Percentiles rank a stretch among this genome's conserved stretches.
These are phyloP conservation scores for Lotus japonicus DNA, from an alignment of 306 rosid species.

Conservation along the genomic window DNA sequence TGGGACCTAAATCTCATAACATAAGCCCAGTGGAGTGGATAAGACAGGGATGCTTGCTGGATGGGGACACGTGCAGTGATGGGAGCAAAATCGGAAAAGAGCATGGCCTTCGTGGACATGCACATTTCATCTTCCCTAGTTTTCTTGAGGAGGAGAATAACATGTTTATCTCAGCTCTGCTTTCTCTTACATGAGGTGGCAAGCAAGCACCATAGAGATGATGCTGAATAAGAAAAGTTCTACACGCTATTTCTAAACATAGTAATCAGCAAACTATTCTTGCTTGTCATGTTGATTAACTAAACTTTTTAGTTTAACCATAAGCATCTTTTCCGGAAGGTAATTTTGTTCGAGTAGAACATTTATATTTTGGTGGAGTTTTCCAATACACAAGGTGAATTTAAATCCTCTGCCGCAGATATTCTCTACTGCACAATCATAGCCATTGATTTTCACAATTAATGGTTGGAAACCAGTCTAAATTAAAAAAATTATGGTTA, in stretches of 20 bases:
- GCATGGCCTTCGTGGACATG: too few species aligned
- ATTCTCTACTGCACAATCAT: too few species aligned
- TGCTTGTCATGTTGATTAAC: not conserved
- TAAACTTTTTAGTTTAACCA: too few species aligned
- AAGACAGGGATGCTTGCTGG: not conserved
- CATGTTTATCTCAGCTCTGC: not conserved
- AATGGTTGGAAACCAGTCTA: too few species aligned
- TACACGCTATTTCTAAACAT: not conserved
- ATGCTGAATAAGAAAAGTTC: not conserved
- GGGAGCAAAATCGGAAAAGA: constrained; percentile 2
- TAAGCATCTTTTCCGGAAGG: too few species aligned
- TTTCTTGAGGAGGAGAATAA: not conserved
- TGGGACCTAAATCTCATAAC: not conserved
- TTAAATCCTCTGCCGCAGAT: too few species aligned
- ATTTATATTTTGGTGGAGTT: too few species aligned
- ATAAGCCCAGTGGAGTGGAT: not conserved
- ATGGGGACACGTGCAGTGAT: constrained; percentile 21
- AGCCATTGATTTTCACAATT: too few species aligned
- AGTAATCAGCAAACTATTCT: not conserved
- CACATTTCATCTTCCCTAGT: not conserved
- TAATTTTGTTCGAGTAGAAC: too few species aligned
- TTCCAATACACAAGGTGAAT: too few species aligned
- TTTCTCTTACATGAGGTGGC: not conserved
- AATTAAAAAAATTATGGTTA: too few species aligned
- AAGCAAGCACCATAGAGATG: too few species aligned